Percentiles rank a stretch among this genome's conserved stretches.
phyloP scores from a whole-genome alignment of 2,329 filamentous ascomycete genomes.

The Aspergillus fumigatiaffinis region DNA sequence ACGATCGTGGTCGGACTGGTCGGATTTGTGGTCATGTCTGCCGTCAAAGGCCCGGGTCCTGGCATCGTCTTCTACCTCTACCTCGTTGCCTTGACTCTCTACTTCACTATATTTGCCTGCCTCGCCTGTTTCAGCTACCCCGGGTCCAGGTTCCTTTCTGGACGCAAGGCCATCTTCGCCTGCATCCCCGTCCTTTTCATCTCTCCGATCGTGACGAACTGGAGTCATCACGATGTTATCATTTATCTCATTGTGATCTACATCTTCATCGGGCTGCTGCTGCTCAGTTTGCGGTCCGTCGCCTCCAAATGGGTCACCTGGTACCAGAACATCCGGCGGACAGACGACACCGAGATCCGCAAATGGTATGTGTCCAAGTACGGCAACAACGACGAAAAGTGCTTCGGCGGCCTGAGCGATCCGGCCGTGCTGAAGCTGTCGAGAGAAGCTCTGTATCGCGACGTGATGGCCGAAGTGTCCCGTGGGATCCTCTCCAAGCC shows the following conservation, averaged over 20 bases:
- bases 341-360: slow-evolving; percentile 37
- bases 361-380: slow-evolving; percentile 37
- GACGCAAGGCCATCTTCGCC: slow-evolving; percentile 52
- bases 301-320: slow-evolving; percentile 58
- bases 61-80: slow-evolving; percentile 60
- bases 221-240: slow-evolving; percentile 50
- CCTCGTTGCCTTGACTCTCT: slow-evolving; percentile 54
- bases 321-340: slow-evolving; percentile 40
- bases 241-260: slow-evolving; percentile 56
- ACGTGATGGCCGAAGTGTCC: slow-evolving; percentile 44
- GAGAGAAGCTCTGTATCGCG: slow-evolving; percentile 43
- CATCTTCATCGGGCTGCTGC: slow-evolving; percentile 48
- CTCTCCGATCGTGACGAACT: slow-evolving; percentile 55
- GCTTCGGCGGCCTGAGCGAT: slow-evolving; percentile 45
- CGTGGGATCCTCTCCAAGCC: slow-evolving; percentile 42
- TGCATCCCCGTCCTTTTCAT: slow-evolving; percentile 56
- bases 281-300: slow-evolving; percentile 52
- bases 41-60: slow-evolving; percentile 41
- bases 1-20: slow-evolving; percentile 51
- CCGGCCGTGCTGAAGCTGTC: slow-evolving; percentile 48
- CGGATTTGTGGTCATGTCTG: slow-evolving; percentile 50
- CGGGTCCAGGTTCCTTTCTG: slow-evolving; percentile 54
- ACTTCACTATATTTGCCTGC: slow-evolving; percentile 55
- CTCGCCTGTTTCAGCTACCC: slow-evolving; percentile 53
- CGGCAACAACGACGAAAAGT: slow-evolving; percentile 32